Conservation (phyloP, 2,329 filamentous ascomycete species). For the Colletotrichum lindemuthianum region DNA sequence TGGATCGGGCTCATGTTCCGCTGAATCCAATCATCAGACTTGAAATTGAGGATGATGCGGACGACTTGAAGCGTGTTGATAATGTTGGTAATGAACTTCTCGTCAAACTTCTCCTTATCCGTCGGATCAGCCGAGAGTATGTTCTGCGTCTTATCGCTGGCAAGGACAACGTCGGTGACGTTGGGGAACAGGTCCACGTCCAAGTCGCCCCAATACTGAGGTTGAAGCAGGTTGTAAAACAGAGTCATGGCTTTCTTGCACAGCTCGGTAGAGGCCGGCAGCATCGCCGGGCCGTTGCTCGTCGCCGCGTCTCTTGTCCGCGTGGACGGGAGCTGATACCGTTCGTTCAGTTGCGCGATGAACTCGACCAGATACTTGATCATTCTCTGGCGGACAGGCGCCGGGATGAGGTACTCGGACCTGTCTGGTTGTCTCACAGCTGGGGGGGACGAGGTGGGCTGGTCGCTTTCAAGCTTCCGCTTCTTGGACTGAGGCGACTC, state of each 20-base stretch:
- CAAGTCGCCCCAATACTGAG: constrained; percentile 89
- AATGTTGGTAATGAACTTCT: constrained; percentile 86
- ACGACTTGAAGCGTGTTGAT: constrained; percentile 95
- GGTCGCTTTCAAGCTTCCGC: constrained; percentile 76
- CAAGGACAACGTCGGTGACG: constrained; percentile 85
- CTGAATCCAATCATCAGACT: constrained; percentile 90
- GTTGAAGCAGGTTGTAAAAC: constrained; percentile 84
- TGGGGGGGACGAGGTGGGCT: constrained; percentile 64
- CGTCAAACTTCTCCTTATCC: constrained; percentile 79
- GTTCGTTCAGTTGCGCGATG: constrained; percentile 88
- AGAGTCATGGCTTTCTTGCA: constrained; percentile 86
- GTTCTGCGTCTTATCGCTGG: constrained; percentile 78
- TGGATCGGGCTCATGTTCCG: constrained; percentile 81
- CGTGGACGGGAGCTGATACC: constrained; percentile 79
- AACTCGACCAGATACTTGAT: constrained; percentile 96
- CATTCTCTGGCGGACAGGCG: constrained; percentile 78
- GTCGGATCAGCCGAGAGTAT: constrained; percentile 68
- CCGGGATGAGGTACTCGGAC: constrained; percentile 74
- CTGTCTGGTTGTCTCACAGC: constrained; percentile 62
- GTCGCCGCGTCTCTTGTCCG: constrained; percentile 67
- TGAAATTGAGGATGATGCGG: constrained; percentile 87
- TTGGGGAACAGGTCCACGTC: constrained; percentile 93
- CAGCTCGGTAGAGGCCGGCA: constrained; percentile 75
- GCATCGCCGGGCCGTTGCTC: constrained; percentile 57
- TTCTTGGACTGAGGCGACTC: constrained; percentile 81